A percentile compares a stretch with the other conserved stretches of the same genome.
Conservation (phyloP, 768 basidiomycete species). For the Termitomyces heimii region DNA sequence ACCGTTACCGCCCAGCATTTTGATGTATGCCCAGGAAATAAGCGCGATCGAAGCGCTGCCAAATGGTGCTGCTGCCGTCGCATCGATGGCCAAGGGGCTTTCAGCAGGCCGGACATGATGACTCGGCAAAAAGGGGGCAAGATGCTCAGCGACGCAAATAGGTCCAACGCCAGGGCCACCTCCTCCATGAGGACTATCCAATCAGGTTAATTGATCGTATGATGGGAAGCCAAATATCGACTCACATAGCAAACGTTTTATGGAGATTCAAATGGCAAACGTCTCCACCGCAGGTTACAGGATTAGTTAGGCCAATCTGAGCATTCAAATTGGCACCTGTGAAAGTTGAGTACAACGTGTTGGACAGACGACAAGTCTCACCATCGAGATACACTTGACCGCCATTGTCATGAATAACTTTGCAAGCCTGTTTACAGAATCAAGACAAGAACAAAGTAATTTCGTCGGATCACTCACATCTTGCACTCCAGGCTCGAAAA, state of each 20-base stretch:
- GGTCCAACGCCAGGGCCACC: conserved; percentile 97
- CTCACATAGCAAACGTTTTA: conserved; percentile 95
- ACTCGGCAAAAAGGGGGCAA: conserved; percentile 89
- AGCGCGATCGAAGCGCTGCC: conserved; percentile 93
- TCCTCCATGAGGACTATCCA: conserved; percentile 83
- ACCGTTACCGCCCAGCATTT: conserved; percentile 96
- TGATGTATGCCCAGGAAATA: conserved; percentile 99
- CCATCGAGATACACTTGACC: conserved; percentile 98
- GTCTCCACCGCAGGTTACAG: conserved; percentile 93
- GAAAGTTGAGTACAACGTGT: neutral
- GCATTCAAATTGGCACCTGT: conserved; percentile 89
- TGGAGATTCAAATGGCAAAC: conserved; percentile 98
- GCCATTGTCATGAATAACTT: conserved; percentile 90
- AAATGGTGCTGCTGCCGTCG: conserved; percentile 88
- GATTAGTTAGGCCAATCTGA: conserved; percentile 89
- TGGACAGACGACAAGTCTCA: conserved; percentile 11
- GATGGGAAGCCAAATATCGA: conserved; percentile 1
- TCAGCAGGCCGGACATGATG: conserved; percentile 72
- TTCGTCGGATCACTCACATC: conserved; percentile 40
- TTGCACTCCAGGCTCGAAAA: conserved; percentile 89
- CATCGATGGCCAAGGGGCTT: conserved; percentile 69
- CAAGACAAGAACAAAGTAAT: neutral
- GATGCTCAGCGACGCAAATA: conserved; percentile 90
- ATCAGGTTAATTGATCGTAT: neutral
- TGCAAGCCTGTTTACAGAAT: conserved; percentile 58